Evolutionary conservation across 805 yeast genomes (phyloP).

Genomic region (Starmerella khaoyaiensis): DNA sequence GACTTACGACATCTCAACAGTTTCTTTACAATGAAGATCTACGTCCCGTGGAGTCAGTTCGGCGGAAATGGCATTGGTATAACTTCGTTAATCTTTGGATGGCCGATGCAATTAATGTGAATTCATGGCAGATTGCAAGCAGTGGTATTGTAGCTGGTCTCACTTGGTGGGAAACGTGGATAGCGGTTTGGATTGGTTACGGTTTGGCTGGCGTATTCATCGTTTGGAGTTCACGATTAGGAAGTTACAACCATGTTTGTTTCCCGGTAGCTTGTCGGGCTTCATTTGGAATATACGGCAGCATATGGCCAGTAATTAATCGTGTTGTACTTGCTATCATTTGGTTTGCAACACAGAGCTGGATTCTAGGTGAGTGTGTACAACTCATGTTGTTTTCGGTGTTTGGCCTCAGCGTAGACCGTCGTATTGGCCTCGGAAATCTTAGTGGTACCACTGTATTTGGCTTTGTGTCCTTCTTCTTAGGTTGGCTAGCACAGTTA

Average conservation of each 20-base stretch:
- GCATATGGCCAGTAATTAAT: slow-evolving; percentile 77
- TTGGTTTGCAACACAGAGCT: slow-evolving; percentile 81
- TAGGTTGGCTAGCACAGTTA: slow-evolving; percentile 67
- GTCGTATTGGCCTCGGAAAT: slow-evolving; percentile 39
- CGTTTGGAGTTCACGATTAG: slow-evolving; percentile 59
- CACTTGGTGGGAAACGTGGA: slow-evolving; percentile 87
- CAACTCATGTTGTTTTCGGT: slow-evolving; percentile 63
- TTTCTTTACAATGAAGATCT: slow-evolving; percentile 65
- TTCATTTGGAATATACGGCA: slow-evolving; percentile 77
- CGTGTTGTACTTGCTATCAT: slow-evolving; percentile 77
- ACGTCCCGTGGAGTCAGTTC: slow-evolving; percentile 33
- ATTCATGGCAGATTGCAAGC: slow-evolving; percentile 84
- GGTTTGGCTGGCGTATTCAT: slow-evolving; percentile 56
- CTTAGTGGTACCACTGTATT: slow-evolving; percentile 55
- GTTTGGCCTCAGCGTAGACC: slow-evolving; percentile 31
- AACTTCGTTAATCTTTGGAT: slow-evolving; percentile 74
- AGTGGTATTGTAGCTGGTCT: slow-evolving; percentile 68
- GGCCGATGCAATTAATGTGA: slow-evolving; percentile 79
- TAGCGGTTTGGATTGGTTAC: slow-evolving; percentile 81
- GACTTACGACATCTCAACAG: slow-evolving; percentile 43
- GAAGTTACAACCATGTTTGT: slow-evolving; percentile 65
- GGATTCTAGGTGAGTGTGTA: slow-evolving; percentile 76
- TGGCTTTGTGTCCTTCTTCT: slow-evolving; percentile 60
- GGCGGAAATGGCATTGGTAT: slow-evolving; percentile 79
- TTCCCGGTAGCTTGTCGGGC: slow-evolving; percentile 76